Conservation (phyloP, 2,329 filamentous ascomycete species). For the Fusarium guadeloupense region DNA sequence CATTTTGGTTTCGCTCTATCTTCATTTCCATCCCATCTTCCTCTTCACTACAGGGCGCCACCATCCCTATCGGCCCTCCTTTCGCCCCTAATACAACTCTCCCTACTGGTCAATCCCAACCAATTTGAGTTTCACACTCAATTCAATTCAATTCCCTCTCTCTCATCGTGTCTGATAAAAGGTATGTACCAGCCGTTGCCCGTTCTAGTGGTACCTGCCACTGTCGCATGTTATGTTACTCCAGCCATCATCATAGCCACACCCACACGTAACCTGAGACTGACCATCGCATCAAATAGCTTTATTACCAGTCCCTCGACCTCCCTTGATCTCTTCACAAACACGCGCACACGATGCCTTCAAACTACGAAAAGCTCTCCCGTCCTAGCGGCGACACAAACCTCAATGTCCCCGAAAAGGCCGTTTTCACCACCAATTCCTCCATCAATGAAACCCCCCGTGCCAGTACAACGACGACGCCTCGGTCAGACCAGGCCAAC, state of each 20-base stretch:
- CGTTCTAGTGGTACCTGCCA: slow-evolving; percentile 14
- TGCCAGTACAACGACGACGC: slow-evolving; percentile 55
- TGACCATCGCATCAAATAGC: slow-evolving; percentile 29
- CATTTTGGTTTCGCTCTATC: background rate
- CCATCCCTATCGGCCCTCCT: background rate
- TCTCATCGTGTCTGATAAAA: slow-evolving; percentile 13
- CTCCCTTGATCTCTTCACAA: background rate
- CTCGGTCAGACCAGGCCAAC: slow-evolving; percentile 55
- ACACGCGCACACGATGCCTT: slow-evolving; percentile 38
- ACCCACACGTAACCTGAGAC: slow-evolving; percentile 29
- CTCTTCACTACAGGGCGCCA: background rate
- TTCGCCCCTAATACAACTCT: slow-evolving; percentile 1
- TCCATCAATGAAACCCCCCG: slow-evolving; percentile 40
- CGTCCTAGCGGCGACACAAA: slow-evolving; percentile 37
- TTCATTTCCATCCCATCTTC: background rate
- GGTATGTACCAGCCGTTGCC: slow-evolving; percentile 28
- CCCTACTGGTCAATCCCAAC: slow-evolving; percentile 7
- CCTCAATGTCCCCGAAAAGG: slow-evolving; percentile 45
- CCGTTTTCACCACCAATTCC: slow-evolving; percentile 41
- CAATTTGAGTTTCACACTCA: slow-evolving; percentile 11
- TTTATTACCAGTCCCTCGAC: background rate
- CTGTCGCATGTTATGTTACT: slow-evolving; percentile 15
- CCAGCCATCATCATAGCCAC: slow-evolving; percentile 22
- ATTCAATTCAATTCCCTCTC: no score
- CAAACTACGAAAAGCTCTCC: slow-evolving; percentile 41